phyloP scores from a whole-genome alignment of 192 early-diverging fungal species.

The Helicostylum pulchrum region DNA sequence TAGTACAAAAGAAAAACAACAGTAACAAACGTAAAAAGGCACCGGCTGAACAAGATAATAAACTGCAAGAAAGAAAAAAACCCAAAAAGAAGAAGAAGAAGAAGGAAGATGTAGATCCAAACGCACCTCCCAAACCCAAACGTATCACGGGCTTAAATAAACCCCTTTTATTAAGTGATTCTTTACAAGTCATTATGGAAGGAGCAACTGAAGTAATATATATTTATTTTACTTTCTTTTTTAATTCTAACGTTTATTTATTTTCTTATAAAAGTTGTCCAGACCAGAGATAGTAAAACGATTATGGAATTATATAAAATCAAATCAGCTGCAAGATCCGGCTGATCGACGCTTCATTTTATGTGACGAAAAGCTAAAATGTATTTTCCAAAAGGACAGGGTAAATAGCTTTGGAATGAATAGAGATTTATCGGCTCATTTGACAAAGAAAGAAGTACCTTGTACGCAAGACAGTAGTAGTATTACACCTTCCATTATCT shows the following conservation, averaged over 20 bases:
- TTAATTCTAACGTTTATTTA: neutral
- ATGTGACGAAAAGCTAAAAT: conserved; percentile 49
- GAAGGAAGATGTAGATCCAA: conserved; percentile 20
- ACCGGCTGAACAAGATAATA: neutral
- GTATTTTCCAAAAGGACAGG: conserved; percentile 46
- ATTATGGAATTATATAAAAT: conserved; percentile 61
- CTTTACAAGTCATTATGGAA: conserved; percentile 38
- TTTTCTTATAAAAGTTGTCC: conserved; percentile 47
- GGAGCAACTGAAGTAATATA: conserved; percentile 39
- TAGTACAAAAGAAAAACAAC: too few species aligned
- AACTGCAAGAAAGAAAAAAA: neutral
- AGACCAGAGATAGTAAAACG: conserved; percentile 59
- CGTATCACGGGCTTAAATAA: conserved; percentile 45
- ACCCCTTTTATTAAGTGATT: conserved; percentile 42
- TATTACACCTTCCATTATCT: neutral
- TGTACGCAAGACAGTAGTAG: neutral
- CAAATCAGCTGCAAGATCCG: conserved; percentile 52
- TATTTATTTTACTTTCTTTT: too few species aligned
- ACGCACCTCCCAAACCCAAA: conserved; percentile 36
- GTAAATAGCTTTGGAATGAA: conserved; percentile 63
- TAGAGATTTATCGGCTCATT: conserved; percentile 52
- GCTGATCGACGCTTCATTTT: conserved; percentile 50
- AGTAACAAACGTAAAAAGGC: too few species aligned
- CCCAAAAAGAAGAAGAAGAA: conserved; percentile 16
- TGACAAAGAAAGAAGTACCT: conserved; percentile 39